Evolutionary conservation across 1,284 basidiomycete genomes (phyloP).

Genomic region (Cutaneotrichosporon cavernicola): DNA sequence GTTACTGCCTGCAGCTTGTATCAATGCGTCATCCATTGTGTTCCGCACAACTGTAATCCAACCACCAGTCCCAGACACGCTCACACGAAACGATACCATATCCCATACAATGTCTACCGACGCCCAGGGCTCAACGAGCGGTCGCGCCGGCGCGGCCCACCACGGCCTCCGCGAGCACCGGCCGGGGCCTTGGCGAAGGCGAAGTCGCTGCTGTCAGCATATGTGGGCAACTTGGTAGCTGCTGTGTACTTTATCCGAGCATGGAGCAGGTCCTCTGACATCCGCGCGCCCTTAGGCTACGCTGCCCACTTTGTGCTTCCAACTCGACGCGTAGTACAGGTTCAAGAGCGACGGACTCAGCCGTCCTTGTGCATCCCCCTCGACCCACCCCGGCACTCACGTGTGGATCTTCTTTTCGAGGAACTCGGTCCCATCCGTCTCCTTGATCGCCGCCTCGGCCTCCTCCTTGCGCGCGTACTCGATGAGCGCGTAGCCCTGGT

Average conservation of each 20-base stretch:
- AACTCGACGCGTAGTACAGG: not conserved
- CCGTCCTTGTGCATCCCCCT: too few relatives aligned
- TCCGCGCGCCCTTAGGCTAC: not conserved
- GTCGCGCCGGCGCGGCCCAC: conserved; percentile 37
- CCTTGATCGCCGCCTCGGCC: conserved; percentile 83
- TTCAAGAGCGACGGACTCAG: too few relatives aligned
- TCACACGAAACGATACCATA: not conserved
- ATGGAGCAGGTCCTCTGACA: not conserved
- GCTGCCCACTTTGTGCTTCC: not conserved
- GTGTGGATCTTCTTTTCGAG: conserved; percentile 82
- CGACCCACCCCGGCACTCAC: conserved; percentile 33
- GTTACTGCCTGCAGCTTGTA: not conserved
- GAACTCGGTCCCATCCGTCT: conserved; percentile 75
- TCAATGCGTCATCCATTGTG: too few relatives aligned
- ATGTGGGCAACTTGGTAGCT: not conserved
- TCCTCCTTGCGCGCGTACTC: conserved; percentile 93
- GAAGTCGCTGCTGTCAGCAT: conserved; percentile 65
- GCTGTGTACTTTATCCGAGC: too few relatives aligned
- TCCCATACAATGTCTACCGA: conserved; percentile 23
- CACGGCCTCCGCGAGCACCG: conserved; percentile 25
- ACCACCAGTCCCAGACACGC: not conserved
- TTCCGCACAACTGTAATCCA: not conserved
- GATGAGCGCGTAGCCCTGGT: conserved; percentile 88
- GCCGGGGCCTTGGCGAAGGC: conserved; percentile 89
- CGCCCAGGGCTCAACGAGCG: conserved; percentile 41